Conservation (phyloP, 306 rosid genomes). For the Prinsepia uniflora region DNA sequence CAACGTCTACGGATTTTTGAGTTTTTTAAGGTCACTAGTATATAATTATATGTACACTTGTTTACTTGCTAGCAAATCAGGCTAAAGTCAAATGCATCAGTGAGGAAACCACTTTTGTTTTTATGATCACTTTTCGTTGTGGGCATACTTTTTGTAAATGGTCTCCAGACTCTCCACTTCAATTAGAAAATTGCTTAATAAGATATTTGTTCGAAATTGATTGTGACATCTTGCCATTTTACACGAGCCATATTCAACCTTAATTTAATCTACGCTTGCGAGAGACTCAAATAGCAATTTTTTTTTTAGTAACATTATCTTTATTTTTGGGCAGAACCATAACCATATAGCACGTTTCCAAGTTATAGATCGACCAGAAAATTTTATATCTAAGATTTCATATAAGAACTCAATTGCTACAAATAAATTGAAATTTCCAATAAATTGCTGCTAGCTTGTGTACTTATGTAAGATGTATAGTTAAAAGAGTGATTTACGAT, state of each 20-base stretch:
- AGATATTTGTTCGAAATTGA: neutral
- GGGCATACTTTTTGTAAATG: slow-evolving; percentile 26
- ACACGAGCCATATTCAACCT: neutral
- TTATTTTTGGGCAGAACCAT: neutral
- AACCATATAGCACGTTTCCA: slow-evolving; percentile 10
- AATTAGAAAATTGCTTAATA: neutral
- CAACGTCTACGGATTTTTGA: neutral
- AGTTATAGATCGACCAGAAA: neutral
- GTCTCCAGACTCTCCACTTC: slow-evolving; percentile 18
- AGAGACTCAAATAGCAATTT: too few species aligned
- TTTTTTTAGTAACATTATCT: too few species aligned
- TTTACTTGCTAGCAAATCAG: slow-evolving; percentile 24
- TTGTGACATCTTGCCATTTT: neutral
- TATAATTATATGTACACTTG: neutral
- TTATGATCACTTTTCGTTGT: slow-evolving; percentile 17
- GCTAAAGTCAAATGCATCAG: slow-evolving; percentile 22
- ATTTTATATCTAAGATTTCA: neutral
- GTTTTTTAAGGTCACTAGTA: neutral
- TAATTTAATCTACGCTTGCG: too few species aligned
- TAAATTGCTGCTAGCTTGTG: neutral
- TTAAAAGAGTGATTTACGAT: neutral
- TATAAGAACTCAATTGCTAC: neutral
- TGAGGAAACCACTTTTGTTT: slow-evolving; percentile 11
- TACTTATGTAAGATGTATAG: neutral
- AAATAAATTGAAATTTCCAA: too few species aligned